Evolutionary conservation across 78 protist species (phyloP).

Genomic region (Protostelium mycophagum): DNA sequence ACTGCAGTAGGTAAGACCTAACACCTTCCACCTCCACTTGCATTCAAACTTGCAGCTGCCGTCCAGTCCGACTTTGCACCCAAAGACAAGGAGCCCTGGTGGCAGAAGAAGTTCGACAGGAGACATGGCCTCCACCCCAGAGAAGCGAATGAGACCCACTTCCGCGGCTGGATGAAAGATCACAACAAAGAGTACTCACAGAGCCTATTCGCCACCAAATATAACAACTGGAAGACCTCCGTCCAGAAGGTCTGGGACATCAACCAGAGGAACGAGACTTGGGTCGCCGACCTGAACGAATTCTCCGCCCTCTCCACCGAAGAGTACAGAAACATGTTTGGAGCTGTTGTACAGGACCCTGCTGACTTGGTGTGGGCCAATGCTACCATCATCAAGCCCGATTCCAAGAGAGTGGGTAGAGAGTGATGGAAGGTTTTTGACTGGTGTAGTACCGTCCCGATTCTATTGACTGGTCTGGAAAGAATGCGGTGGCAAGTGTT

Average conservation of each 20-base stretch:
- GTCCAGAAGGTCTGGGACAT: neutral
- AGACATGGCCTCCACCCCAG: neutral
- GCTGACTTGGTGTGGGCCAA: too few relatives aligned
- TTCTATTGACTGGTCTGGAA: conserved; percentile 59
- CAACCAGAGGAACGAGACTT: neutral
- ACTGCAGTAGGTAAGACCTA: too few relatives aligned
- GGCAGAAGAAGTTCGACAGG: neutral
- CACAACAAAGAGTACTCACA: neutral
- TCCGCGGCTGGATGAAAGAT: neutral
- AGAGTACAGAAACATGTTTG: neutral
- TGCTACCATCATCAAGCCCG: neutral
- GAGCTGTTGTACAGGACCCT: neutral
- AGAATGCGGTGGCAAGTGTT: conserved; percentile 67
- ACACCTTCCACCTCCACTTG: too few relatives aligned
- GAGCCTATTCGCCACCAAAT: neutral
- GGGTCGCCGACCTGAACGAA: neutral
- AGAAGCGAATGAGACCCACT: neutral
- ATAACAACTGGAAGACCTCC: neutral
- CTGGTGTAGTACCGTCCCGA: neutral
- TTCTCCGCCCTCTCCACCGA: neutral
- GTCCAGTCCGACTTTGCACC: too few relatives aligned
- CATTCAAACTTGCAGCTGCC: too few relatives aligned
- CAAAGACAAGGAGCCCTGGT: too few relatives aligned
- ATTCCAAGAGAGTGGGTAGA: neutral
- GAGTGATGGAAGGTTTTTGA: neutral